phyloP scores from a whole-genome alignment of 768 basidiomycete genomes.

The Amanita subjunquillea region DNA sequence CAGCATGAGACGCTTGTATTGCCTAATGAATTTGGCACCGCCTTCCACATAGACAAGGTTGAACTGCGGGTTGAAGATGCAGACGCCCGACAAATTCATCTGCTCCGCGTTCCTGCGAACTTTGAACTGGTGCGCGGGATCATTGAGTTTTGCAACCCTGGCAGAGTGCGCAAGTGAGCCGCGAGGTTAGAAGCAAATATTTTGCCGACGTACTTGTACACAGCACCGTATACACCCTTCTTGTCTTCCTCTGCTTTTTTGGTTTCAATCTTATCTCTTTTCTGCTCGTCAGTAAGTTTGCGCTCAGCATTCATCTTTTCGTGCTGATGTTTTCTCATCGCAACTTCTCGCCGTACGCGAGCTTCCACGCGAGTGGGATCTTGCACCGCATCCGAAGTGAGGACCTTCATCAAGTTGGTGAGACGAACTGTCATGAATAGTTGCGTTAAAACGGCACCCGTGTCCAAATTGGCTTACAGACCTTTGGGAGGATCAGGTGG shows the following conservation, averaged over 20 bases:
- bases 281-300: slow-evolving; percentile 86
- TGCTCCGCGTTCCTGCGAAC: slow-evolving; percentile 96
- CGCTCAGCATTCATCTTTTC: slow-evolving; percentile 91
- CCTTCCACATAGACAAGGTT: slow-evolving; percentile 93
- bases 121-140: slow-evolving; percentile 92
- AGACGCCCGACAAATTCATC: slow-evolving; percentile 76
- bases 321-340: slow-evolving; percentile 78
- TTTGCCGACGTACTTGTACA: slow-evolving; percentile 69
- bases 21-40: slow-evolving; percentile 71
- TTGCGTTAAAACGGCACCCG: background rate
- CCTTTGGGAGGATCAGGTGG: slow-evolving; percentile 96
- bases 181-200: background rate
- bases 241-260: slow-evolving; percentile 86
- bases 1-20: slow-evolving; percentile 82
- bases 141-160: slow-evolving; percentile 81
- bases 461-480: slow-evolving; percentile 17
- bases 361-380: slow-evolving; percentile 98
- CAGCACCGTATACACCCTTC: slow-evolving; percentile 71
- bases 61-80: slow-evolving; percentile 85
- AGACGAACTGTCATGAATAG: slow-evolving; percentile 57
- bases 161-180: background rate
- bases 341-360: slow-evolving; percentile 87
- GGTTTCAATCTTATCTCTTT: slow-evolving; percentile 74
- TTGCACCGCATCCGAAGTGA: slow-evolving; percentile 93
- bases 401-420: slow-evolving; percentile 93